phyloP scores from a whole-genome alignment of 345 rosid species.

The Populus nigra region DNA sequence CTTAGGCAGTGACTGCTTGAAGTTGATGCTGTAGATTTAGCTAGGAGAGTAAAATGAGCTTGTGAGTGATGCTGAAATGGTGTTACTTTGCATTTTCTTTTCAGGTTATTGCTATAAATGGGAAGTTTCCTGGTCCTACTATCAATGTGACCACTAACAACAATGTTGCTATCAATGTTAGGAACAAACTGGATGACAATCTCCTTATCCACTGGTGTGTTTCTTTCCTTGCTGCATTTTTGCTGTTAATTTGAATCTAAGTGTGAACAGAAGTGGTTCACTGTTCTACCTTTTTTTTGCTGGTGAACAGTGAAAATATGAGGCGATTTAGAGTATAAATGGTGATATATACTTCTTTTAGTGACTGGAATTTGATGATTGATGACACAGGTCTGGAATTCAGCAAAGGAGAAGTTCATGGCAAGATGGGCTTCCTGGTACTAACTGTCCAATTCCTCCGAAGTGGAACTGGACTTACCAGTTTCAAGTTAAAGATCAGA shows the following conservation, averaged over 20 bases:
- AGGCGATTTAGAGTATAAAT: neutral
- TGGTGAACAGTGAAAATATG: neutral
- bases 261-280: neutral
- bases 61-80: conserved; percentile 6
- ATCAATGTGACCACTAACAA: conserved; percentile 88
- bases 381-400: conserved; percentile 65
- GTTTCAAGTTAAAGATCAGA: conserved; percentile 97
- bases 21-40: conserved; percentile 15
- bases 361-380: conserved; percentile 6
- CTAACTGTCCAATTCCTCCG: conserved; percentile 96
- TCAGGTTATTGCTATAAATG: conserved; percentile 96
- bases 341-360: neutral
- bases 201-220: conserved; percentile 85
- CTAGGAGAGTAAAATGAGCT: conserved; percentile 10
- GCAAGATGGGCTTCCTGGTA: conserved; percentile 97
- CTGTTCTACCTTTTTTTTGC: neutral
- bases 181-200: conserved; percentile 80
- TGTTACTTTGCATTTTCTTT: conserved; percentile 24
- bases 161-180: conserved; percentile 78
- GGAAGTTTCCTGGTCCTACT: conserved; percentile 86
- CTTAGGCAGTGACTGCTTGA: conserved; percentile 3
- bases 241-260: neutral
- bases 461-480: conserved; percentile 99
- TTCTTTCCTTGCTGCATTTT: conserved; percentile 1
- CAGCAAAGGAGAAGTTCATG: conserved; percentile 95